phyloP scores from a whole-genome alignment of 2,329 filamentous ascomycete species.

The Colletotrichum sp. region DNA sequence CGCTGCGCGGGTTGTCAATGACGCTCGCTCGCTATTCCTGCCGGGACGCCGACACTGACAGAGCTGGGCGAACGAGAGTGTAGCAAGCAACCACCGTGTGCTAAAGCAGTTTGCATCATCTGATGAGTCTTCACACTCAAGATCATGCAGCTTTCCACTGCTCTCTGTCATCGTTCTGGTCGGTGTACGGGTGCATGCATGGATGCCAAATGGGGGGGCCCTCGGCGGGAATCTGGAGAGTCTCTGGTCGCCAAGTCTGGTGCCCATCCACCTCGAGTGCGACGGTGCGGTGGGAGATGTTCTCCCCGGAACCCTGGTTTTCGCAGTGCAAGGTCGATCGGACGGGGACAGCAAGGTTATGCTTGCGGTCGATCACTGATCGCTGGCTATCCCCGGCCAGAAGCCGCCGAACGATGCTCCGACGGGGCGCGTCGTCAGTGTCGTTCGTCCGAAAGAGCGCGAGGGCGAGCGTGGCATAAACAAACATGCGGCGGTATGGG shows the following conservation, averaged over 20 bases:
- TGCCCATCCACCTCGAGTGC: slow-evolving; percentile 2
- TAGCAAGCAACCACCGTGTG: not conserved
- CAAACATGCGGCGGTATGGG: not conserved
- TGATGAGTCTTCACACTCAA: not conserved
- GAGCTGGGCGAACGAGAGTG: not conserved
- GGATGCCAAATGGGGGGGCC: not conserved
- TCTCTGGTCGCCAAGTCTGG: not conserved
- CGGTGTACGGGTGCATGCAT: slow-evolving; percentile 15
- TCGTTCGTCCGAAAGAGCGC: not conserved
- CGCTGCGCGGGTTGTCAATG: not conserved
- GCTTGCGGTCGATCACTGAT: slow-evolving; percentile 19
- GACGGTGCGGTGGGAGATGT: slow-evolving; percentile 12
- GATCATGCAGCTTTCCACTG: slow-evolving; percentile 11
- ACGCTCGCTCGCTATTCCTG: not conserved
- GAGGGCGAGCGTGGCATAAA: not conserved
- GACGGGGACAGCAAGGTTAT: slow-evolving; percentile 1
- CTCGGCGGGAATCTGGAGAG: not conserved
- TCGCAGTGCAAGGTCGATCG: not conserved
- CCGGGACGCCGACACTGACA: not conserved
- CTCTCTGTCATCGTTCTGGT: not conserved
- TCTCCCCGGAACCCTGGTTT: slow-evolving; percentile 12
- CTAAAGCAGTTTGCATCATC: not conserved
- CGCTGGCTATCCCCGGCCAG: not conserved
- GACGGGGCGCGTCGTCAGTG: not conserved
- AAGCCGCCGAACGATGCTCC: not conserved